Evolutionary conservation across 2,329 filamentous ascomycete genomes (phyloP).

Genomic region (Hypoxylon rubiginosum): DNA sequence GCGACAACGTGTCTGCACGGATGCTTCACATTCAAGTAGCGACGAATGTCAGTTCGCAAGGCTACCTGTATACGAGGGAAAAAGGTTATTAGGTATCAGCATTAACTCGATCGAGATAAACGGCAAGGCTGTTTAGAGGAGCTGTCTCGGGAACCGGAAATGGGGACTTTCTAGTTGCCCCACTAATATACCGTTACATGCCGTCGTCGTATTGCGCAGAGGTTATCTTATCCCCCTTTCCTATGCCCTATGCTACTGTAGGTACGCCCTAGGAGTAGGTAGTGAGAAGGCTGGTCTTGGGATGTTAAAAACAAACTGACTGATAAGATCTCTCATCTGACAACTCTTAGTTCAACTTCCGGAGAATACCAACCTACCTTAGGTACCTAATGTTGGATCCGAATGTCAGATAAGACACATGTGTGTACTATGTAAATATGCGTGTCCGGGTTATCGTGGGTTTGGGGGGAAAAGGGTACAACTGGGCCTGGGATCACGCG

Average conservation of each 20-base stretch:
- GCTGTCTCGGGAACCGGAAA: slow-evolving; percentile 36
- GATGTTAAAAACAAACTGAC: neutral
- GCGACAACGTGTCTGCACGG: slow-evolving; percentile 20
- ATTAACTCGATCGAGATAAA: slow-evolving; percentile 21
- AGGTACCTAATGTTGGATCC: neutral
- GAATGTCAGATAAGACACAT: neutral
- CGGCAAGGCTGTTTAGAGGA: slow-evolving; percentile 40
- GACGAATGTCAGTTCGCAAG: slow-evolving; percentile 11
- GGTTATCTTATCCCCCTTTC: slow-evolving; percentile 13
- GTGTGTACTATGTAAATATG: slow-evolving; percentile 14
- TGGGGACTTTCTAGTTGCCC: slow-evolving; percentile 20
- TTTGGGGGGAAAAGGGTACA: slow-evolving; percentile 12
- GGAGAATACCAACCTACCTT: slow-evolving; percentile 6
- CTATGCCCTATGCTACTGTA: neutral
- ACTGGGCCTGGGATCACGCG: slow-evolving; percentile 28
- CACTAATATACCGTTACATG: slow-evolving; percentile 34
- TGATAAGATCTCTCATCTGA: neutral
- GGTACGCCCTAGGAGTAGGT: neutral
- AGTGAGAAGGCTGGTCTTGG: neutral
- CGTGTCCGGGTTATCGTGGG: slow-evolving; percentile 32
- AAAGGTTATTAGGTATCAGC: neutral
- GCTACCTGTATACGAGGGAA: slow-evolving; percentile 12
- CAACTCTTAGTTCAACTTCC: slow-evolving; percentile 2
- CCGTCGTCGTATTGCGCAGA: slow-evolving; percentile 29
- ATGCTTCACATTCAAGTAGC: slow-evolving; percentile 27